Conservation (phyloP, 345 rosid genomes). For the Acer saccharum region DNA sequence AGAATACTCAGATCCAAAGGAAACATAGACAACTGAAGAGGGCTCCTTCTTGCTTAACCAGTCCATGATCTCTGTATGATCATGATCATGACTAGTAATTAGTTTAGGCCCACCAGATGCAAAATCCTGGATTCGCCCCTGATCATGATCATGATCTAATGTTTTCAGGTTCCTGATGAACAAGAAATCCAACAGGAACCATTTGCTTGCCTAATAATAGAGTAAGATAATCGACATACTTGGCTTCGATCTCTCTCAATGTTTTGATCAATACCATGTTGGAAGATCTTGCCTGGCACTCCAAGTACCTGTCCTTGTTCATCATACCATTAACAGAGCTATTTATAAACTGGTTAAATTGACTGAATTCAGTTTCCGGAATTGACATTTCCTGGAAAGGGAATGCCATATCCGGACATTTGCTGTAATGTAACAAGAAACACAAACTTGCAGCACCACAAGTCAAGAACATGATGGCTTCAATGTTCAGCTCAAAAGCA, state of each 20-base stretch:
- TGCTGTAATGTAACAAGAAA: conserved; percentile 10
- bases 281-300: conserved; percentile 19
- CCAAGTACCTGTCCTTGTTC: conserved; percentile 18
- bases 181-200: conserved; percentile 32
- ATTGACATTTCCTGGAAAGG: conserved; percentile 21
- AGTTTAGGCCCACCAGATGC: no score
- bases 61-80: conserved; percentile 1
- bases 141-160: conserved; percentile 6
- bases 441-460: conserved; percentile 7
- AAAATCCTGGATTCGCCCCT: no score
- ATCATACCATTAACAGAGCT: conserved; percentile 12
- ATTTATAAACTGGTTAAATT: conserved; percentile 15
- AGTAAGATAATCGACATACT: conserved; percentile 32
- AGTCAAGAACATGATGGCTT: conserved; percentile 22
- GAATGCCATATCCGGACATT: neutral
- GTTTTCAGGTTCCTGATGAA: conserved; percentile 21
- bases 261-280: conserved; percentile 27
- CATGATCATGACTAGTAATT: no score
- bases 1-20: conserved; percentile 35
- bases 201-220: conserved; percentile 21
- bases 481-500: conserved; percentile 22
- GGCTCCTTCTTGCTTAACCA: conserved; percentile 32
- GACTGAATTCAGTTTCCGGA: neutral
- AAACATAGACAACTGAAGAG: conserved; percentile 26
- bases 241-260: conserved; percentile 30